A percentile compares a stretch with the other conserved stretches of the same genome.
Conservation (phyloP, 2,329 filamentous ascomycete species). For the Botrytis tulipae region DNA sequence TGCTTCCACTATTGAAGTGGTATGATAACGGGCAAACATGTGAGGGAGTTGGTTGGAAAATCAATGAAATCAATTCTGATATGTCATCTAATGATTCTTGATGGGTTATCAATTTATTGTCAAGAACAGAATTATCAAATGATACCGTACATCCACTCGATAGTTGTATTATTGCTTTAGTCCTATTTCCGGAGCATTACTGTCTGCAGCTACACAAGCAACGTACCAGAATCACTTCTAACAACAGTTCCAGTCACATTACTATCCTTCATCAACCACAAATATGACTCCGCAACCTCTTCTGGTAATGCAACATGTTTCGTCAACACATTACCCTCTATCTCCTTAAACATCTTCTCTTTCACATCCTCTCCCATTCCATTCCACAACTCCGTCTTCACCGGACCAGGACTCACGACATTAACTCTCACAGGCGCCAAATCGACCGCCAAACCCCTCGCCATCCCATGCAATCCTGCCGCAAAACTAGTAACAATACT, state of each 20-base stretch:
- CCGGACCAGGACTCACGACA: slow-evolving; percentile 54
- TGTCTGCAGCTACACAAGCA: background rate
- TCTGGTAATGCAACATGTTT: slow-evolving; percentile 35
- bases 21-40: slow-evolving; percentile 52
- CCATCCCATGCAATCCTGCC: slow-evolving; percentile 52
- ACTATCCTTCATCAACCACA: slow-evolving; percentile 46
- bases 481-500: slow-evolving; percentile 48
- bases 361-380: slow-evolving; percentile 39
- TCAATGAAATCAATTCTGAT: background rate
- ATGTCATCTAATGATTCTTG: background rate
- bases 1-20: slow-evolving; percentile 51
- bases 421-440: slow-evolving; percentile 64
- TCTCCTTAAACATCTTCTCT: slow-evolving; percentile 32
- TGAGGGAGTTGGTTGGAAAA: slow-evolving; percentile 45
- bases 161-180: background rate
- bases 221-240: slow-evolving; percentile 25
- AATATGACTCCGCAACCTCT: slow-evolving; percentile 46
- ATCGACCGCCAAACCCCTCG: slow-evolving; percentile 58
- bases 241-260: slow-evolving; percentile 41
- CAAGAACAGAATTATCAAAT: no score
- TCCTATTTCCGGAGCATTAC: background rate
- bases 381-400: slow-evolving; percentile 49
- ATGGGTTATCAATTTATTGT: background rate
- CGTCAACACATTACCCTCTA: slow-evolving; percentile 21
- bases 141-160: background rate